These are phyloP conservation scores for Vitis vinifera DNA, from an alignment of 164 flowering plant species.

Conservation along the genomic window ASM3070453v1 NC_081810.1:4471001-4471500, in stretches of 20 bases:
- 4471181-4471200: slow-evolving; percentile 68
- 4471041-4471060: too few species aligned
- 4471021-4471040: too few species aligned
- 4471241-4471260: slow-evolving; percentile 90
- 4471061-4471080: too few species aligned
- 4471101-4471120: too few species aligned
- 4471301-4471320: slow-evolving; percentile 88
- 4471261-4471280: slow-evolving; percentile 79
- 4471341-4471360: background rate
- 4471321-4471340: slow-evolving; percentile 88
- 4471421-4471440: too few species aligned
- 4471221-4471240: slow-evolving; percentile 67
- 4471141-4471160: background rate
- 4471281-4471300: slow-evolving; percentile 83
- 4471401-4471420: too few species aligned
- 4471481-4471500: too few species aligned
- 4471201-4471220: slow-evolving; percentile 94
- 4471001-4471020: background rate
- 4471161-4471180: slow-evolving; percentile 60
- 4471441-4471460: too few species aligned
- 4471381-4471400: background rate
- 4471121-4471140: too few species aligned
- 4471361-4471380: background rate
- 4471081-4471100: too few species aligned
- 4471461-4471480: too few species aligned